Base-by-base conservation (phyloP, 2,329 filamentous ascomycete species). In the Gaeumannomyces tritici region DNA sequence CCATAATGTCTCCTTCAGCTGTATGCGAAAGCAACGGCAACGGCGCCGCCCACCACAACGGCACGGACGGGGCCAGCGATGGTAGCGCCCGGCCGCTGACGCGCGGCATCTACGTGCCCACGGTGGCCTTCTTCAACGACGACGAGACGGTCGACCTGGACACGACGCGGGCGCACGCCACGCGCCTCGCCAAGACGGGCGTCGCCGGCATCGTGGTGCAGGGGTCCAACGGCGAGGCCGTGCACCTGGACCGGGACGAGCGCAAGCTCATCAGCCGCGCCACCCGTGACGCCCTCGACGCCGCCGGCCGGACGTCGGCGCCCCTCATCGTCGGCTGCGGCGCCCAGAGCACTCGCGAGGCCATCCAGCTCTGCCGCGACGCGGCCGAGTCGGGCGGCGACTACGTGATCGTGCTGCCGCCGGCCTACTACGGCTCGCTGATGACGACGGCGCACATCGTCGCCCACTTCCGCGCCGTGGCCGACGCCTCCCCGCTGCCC, bases 221-320 rank as follows among this genome's bases (percentile, higher is more conserved):
- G 71, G 87, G 88, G 54, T 89, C 85, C 68, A 91, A 90, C 70
- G 89, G 88, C 68, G 89, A 91, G 75, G 88, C 88, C 0, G 86
- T 88, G 3, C 87, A 90, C 69, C 78, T 90, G 12, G 82, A 83
- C 61, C 83, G 83, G 65, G 78, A 81, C n/a, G 88, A 91, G 73
- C 81, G 88, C 59, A 80, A 82, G 61, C 75, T 80, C 61, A 79
- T 90, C 65, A 89, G 84, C 76, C 75, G 62, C 64, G 85, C 85
- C 26, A 77, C 90, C 9, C 80, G 87, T 67, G 76, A 79, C 24
- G 78, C 80, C 27, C 83, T 84, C 9, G 83, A 80, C 67, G 56
- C 51, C 0, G 62, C 63, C 26, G 55, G 60, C 54, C 26, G 42
- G 11, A 67, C 73, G 2, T 73, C 79, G 31, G 73, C 88, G 69